Conservation (phyloP, 768 basidiomycete genomes). For the Rhizopogon vinicolor region DNA sequence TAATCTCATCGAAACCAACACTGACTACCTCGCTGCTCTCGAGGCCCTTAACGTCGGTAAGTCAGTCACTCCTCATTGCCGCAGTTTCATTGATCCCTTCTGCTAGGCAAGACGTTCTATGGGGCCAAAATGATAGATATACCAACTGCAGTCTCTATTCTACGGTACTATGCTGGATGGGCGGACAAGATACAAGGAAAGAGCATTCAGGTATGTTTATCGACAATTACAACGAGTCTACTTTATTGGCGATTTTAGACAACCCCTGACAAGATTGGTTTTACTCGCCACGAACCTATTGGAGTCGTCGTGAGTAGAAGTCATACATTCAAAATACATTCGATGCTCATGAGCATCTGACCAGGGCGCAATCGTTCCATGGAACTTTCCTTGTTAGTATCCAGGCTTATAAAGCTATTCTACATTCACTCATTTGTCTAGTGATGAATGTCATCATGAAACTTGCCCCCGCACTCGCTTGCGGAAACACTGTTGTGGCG, state of each 20-base stretch:
- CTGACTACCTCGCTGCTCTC: slow-evolving; percentile 64
- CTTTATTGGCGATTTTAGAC: slow-evolving; percentile 18
- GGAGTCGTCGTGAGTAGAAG: slow-evolving; percentile 44
- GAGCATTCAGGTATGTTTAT: slow-evolving; percentile 48
- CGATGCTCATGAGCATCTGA: slow-evolving; percentile 1
- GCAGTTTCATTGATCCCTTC: neutral
- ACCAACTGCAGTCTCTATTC: slow-evolving; percentile 36
- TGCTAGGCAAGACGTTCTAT: slow-evolving; percentile 48
- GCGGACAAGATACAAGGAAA: slow-evolving; percentile 82
- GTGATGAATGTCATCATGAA: slow-evolving; percentile 71
- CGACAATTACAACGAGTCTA: neutral
- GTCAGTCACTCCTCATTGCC: slow-evolving; percentile 19
- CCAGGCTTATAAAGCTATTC: neutral
- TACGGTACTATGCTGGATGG: slow-evolving; percentile 87
- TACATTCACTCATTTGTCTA: slow-evolving; percentile 3
- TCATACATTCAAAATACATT: slow-evolving; percentile 60
- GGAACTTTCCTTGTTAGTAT: slow-evolving; percentile 52
- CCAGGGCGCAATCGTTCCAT: slow-evolving; percentile 54
- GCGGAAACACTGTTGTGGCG: slow-evolving; percentile 73
- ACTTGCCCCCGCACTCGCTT: slow-evolving; percentile 70
- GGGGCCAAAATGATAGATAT: slow-evolving; percentile 49
- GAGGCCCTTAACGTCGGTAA: slow-evolving; percentile 68
- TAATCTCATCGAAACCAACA: slow-evolving; percentile 54
- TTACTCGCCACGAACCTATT: slow-evolving; percentile 60
- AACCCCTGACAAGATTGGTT: slow-evolving; percentile 31